Conservation (phyloP, 2,329 filamentous ascomycete species). For the Chaetoscypha palmicola region DNA sequence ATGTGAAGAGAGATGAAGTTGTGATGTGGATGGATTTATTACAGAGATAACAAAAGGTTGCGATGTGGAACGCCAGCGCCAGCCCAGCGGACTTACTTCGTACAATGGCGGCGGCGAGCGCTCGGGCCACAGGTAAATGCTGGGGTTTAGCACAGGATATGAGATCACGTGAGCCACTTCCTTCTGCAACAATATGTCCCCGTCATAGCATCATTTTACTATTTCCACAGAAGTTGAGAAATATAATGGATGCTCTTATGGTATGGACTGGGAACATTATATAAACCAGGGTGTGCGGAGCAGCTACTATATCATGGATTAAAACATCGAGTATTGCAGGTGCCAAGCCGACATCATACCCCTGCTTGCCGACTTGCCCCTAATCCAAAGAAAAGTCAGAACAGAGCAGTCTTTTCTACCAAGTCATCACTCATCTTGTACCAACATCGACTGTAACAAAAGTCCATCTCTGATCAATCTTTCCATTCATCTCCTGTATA, state of each 20-base stretch:
- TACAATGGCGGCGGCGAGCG: background rate
- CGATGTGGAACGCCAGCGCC: background rate
- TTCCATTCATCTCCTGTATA: conserved; percentile 15
- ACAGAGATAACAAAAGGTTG: background rate
- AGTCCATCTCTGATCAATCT: conserved; percentile 3
- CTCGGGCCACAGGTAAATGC: too few relatives aligned
- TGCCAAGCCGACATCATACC: background rate
- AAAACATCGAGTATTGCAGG: too few relatives aligned
- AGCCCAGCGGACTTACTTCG: background rate
- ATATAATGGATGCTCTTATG: too few relatives aligned
- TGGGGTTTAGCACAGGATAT: too few relatives aligned
- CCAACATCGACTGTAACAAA: conserved; percentile 13
- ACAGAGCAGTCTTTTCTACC: background rate
- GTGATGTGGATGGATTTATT: background rate
- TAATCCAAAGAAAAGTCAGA: background rate
- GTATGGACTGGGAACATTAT: too few relatives aligned
- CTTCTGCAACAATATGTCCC: too few relatives aligned
- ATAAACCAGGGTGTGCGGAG: too few relatives aligned
- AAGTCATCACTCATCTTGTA: conserved; percentile 14
- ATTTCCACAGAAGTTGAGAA: too few relatives aligned
- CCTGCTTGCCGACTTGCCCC: background rate
- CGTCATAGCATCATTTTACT: too few relatives aligned
- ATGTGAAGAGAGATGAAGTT: background rate
- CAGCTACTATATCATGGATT: too few relatives aligned
- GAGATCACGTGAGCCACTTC: too few relatives aligned